These are phyloP conservation scores for Lonicera japonica DNA, from an alignment of 129 eudicot genomes.

Conservation along the genomic window DNA sequence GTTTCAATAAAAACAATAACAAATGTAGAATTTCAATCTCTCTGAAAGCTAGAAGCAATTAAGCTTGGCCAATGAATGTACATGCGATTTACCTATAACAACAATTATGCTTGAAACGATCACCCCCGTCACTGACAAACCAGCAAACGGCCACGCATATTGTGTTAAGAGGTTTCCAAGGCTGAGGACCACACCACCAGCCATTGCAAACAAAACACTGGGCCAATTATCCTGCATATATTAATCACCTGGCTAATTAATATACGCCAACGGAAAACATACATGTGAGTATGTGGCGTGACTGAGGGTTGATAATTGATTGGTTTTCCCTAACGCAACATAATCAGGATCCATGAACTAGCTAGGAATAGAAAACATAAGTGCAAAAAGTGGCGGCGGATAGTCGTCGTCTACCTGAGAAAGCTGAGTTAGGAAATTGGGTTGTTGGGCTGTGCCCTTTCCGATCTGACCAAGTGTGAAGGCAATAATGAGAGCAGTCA, in stretches of 20 bases:
- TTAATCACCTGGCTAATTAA: slow-evolving; percentile 3
- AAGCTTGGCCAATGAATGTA: background rate
- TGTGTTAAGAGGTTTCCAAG: slow-evolving; percentile 76
- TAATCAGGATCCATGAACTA: background rate
- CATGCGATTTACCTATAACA: slow-evolving; percentile 49
- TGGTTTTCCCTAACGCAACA: background rate
- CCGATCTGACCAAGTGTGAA: slow-evolving; percentile 83
- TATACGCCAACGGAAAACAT: too few species aligned
- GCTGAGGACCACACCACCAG: slow-evolving; percentile 77
- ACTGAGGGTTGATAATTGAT: too few species aligned
- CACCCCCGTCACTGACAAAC: slow-evolving; percentile 81
- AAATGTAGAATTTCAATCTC: background rate
- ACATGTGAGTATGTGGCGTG: background rate
- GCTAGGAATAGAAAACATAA: slow-evolving; percentile 15
- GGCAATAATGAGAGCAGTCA: slow-evolving; percentile 77
- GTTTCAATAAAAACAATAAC: slow-evolving; percentile 5
- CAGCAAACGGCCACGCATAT: slow-evolving; percentile 97
- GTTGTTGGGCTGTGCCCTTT: slow-evolving; percentile 33
- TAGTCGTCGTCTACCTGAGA: slow-evolving; percentile 41
- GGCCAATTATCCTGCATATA: slow-evolving; percentile 80
- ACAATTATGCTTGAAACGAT: slow-evolving; percentile 70
- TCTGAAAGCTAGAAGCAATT: too few species aligned
- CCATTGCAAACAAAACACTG: slow-evolving; percentile 81
- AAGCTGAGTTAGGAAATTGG: slow-evolving; percentile 63
- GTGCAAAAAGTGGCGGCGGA: slow-evolving; percentile 50